These are phyloP conservation scores for Apiotrichum porosum DNA, from an alignment of 1,284 basidiomycete species.

Conservation along the genomic window DNA sequence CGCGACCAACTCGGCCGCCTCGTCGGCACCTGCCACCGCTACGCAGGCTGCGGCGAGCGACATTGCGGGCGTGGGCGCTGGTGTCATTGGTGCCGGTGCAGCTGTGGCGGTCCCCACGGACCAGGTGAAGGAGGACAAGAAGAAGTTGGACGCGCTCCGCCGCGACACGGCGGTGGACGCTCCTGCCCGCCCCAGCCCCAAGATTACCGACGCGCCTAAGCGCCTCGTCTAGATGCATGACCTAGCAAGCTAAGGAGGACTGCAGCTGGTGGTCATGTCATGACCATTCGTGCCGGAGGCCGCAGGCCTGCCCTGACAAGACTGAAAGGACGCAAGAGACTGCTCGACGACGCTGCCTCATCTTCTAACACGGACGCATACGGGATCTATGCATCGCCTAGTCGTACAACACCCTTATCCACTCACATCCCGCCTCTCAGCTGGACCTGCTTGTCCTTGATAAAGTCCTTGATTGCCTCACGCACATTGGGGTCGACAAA, in stretches of 20 bases:
- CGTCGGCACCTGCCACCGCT: not conserved
- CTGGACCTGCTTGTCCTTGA: slow-evolving; percentile 32
- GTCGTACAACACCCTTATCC: not conserved
- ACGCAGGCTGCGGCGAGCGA: not conserved
- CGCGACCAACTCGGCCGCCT: not conserved
- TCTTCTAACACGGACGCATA: too few relatives aligned
- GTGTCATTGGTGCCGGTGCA: not conserved
- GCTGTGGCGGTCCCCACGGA: not conserved
- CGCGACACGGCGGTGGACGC: slow-evolving; percentile 8
- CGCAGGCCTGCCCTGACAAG: too few relatives aligned
- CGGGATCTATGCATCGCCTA: too few relatives aligned
- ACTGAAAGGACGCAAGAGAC: too few relatives aligned
- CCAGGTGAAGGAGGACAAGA: not conserved
- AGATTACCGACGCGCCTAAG: slow-evolving; percentile 11
- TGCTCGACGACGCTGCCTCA: too few relatives aligned
- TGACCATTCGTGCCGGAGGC: too few relatives aligned
- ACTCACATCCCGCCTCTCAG: slow-evolving; percentile 20
- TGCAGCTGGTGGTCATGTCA: too few relatives aligned
- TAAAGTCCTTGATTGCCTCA: slow-evolving; percentile 41
- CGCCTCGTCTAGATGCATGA: slow-evolving; percentile 15
- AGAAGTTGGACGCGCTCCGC: not conserved
- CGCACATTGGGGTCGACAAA: slow-evolving; percentile 39
- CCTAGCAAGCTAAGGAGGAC: too few relatives aligned
- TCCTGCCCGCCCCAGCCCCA: not conserved
- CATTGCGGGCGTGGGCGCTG: not conserved